Evolutionary conservation across 2,329 filamentous ascomycete genomes (phyloP), one percentile per base, ranked within the genome.

Genomic region (Byssothecium circinans): DNA sequence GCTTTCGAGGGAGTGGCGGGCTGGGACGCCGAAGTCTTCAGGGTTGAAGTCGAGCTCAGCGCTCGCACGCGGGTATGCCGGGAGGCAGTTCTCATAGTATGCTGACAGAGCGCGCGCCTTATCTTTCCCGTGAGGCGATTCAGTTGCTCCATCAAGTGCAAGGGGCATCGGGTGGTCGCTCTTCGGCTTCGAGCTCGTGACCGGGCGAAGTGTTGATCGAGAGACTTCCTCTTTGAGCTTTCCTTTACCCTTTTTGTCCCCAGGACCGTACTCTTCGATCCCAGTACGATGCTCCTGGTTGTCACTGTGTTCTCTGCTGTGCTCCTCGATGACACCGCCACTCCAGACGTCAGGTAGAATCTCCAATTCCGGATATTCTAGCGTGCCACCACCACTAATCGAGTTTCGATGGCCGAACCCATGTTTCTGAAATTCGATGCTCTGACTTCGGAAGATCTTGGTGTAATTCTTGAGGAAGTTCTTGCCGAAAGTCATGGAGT

Each of bases 341-440:
- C 52, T 49, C 61, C 64, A 70, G 1, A 74, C 58, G 7, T 71
- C 61, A 2, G 74, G 69, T 23, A 78, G 41, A 5, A 78, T 62
- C 53, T 79, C 76, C 41, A 79, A 60, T 44, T 79, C 76, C 1
- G 76, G 76, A 49, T 74, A 68, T 27, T 71, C 67, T 3, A 78
- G 56, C n/a, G 62, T 67, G 1, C 75, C 75, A 14, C 72, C 69
- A 12, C 68, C 65, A 0, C 72, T 61, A 12, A 76, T 65, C 1
- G 70, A 74, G 32, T 71, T 75, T 2, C 76, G 69, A 50, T 77
- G 73, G 20, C 75, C 75, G 43, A 70, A 65, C 2, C 73, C 74
- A 50, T 73, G 62, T 29, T 57, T 62, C 41, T 61, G 64, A 50
- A 67, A 74, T 47, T 64, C 72, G 22, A 56, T 63, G 56, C 56